phyloP scores from a whole-genome alignment of 179 eudicot genomes.

The Silene noctiflora region DNA sequence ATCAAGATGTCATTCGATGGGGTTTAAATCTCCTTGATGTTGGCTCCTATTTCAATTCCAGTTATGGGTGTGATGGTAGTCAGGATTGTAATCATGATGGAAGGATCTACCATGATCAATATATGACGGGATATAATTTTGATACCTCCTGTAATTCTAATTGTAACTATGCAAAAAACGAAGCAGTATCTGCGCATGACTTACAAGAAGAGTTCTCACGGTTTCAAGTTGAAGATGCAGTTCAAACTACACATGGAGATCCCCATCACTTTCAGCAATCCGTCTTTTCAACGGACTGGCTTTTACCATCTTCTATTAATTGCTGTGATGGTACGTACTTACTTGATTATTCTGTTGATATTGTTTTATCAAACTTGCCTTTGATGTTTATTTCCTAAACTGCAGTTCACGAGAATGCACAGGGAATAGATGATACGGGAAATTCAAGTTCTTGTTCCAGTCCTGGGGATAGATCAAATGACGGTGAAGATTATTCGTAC shows the following conservation, averaged over 20 bases:
- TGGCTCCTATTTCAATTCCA: constrained; percentile 52
- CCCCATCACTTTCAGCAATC: constrained; percentile 44
- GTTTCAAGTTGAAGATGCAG: constrained; percentile 49
- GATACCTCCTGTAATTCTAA: constrained; percentile 34
- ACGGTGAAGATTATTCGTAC: constrained; percentile 60
- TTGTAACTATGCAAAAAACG: constrained; percentile 41
- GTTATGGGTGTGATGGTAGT: constrained; percentile 45
- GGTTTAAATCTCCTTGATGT: constrained; percentile 58
- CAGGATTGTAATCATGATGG: constrained; percentile 42
- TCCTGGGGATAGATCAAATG: constrained; percentile 53
- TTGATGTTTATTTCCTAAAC: constrained; percentile 23
- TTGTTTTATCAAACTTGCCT: constrained; percentile 18
- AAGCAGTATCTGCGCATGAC: constrained; percentile 48
- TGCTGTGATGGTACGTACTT: constrained; percentile 37
- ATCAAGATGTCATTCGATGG: constrained; percentile 67
- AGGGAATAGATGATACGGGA: constrained; percentile 41
- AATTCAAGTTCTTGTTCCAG: constrained; percentile 69
- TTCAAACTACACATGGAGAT: constrained; percentile 46
- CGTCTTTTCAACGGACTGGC: constrained; percentile 44
- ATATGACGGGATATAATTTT: constrained; percentile 38
- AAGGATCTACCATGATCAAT: constrained; percentile 47
- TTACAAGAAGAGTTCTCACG: constrained; percentile 71
- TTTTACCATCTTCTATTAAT: constrained; percentile 44
- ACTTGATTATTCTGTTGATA: constrained; percentile 17
- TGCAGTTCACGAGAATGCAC: constrained; percentile 49